Percentiles rank a stretch among this genome's conserved stretches.
These are phyloP conservation scores for carrot (Daucus carota) DNA, from an alignment of 129 eudicot species.

Conservation along the genomic window DNA sequence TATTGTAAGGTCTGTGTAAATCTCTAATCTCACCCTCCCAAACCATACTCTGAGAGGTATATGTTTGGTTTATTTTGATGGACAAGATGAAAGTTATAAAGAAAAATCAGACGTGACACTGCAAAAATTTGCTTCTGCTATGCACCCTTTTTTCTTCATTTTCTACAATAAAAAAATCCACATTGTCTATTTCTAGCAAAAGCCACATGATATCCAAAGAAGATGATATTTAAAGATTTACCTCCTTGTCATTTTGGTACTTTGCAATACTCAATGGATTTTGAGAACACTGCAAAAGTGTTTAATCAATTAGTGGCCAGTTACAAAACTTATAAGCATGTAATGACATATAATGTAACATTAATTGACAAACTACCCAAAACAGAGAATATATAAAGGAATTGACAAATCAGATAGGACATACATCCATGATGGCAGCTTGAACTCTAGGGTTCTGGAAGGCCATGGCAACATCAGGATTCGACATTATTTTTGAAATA, in stretches of 20 bases:
- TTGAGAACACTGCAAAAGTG: conserved; percentile 78
- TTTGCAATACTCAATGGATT: conserved; percentile 84
- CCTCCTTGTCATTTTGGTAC: conserved; percentile 99
- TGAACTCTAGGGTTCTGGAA: conserved; percentile 98
- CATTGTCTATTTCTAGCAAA: background rate
- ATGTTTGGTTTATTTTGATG: background rate
- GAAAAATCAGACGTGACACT: background rate
- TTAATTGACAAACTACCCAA: background rate
- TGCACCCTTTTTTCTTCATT: background rate
- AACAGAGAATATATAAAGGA: background rate
- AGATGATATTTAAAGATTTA: conserved; percentile 12
- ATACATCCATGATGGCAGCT: conserved; percentile 97
- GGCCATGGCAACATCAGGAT: conserved; percentile 97
- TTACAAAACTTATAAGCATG: background rate
- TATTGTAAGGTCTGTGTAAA: background rate
- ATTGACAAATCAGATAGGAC: conserved; percentile 7
- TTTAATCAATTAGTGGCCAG: background rate
- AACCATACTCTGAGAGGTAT: background rate
- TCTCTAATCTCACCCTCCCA: background rate
- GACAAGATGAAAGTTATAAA: background rate
- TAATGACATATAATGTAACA: background rate
- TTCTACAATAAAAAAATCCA: background rate
- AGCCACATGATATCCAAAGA: background rate
- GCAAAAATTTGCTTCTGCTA: background rate
- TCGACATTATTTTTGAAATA: conserved; percentile 91